Evolutionary conservation across 805 yeast species (phyloP).

Genomic region (Ogataea chonburiensis): DNA sequence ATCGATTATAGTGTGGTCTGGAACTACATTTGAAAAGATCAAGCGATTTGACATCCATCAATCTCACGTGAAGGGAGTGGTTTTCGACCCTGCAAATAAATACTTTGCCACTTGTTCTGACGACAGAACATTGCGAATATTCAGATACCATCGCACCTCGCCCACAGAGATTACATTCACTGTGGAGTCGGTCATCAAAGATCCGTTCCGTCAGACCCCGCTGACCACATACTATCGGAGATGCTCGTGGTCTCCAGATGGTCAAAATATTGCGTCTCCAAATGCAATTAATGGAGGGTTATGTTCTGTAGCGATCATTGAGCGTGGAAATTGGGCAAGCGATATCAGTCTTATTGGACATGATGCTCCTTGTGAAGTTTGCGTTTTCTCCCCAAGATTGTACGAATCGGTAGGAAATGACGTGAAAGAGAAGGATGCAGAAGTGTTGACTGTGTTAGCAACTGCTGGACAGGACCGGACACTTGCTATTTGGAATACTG

Average conservation of each 20-base stretch:
- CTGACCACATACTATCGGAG: constrained; percentile 86
- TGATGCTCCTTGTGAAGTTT: constrained; percentile 83
- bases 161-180: constrained; percentile 74
- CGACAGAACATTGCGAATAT: constrained; percentile 85
- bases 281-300: constrained; percentile 85
- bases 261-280: constrained; percentile 82
- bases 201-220: constrained; percentile 88
- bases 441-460: constrained; percentile 71
- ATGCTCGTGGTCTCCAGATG: constrained; percentile 90
- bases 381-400: constrained; percentile 68
- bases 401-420: constrained; percentile 38
- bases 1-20: constrained; percentile 91
- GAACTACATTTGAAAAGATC: constrained; percentile 83
- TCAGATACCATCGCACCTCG: constrained; percentile 74
- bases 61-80: constrained; percentile 93
- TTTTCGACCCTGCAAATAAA: constrained; percentile 97
- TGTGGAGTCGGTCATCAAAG: constrained; percentile 76
- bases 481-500: constrained; percentile 84
- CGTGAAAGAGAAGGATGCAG: constrained; percentile 22
- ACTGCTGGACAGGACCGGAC: constrained; percentile 95
- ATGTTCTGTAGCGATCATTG: constrained; percentile 67
- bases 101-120: constrained; percentile 97
- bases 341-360: constrained; percentile 77
- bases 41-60: constrained; percentile 91
- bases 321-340: constrained; percentile 78